phyloP scores from a whole-genome alignment of 2,329 filamentous ascomycete species.

The Helotiales sp. region DNA sequence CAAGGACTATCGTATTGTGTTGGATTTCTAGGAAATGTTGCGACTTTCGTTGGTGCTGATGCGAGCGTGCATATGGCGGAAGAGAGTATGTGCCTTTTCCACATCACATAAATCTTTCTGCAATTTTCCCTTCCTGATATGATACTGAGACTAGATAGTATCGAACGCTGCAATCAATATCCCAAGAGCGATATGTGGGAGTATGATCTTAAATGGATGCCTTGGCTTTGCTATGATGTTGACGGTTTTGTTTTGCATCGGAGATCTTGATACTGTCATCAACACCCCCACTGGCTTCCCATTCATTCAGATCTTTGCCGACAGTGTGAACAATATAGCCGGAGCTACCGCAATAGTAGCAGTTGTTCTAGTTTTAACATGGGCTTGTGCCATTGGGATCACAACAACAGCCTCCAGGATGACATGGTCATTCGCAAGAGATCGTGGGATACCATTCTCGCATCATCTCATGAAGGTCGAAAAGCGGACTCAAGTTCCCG shows the following conservation, averaged over 20 bases:
- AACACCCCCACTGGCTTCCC: slow-evolving; percentile 44
- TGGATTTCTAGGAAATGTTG: slow-evolving; percentile 42
- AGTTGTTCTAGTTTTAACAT: slow-evolving; percentile 40
- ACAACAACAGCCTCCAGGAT: slow-evolving; percentile 41
- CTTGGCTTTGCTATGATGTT: slow-evolving; percentile 43
- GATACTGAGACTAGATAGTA: slow-evolving; percentile 36
- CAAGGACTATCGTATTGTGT: slow-evolving; percentile 48
- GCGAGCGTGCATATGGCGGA: slow-evolving; percentile 43
- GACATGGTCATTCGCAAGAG: slow-evolving; percentile 45
- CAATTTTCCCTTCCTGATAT: neutral
- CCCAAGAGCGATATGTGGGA: slow-evolving; percentile 49
- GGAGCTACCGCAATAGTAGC: slow-evolving; percentile 41
- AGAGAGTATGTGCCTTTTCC: slow-evolving; percentile 32
- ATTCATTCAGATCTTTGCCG: slow-evolving; percentile 51
- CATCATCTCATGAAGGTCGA: slow-evolving; percentile 16
- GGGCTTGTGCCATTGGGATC: slow-evolving; percentile 40
- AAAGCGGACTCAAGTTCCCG: slow-evolving; percentile 13
- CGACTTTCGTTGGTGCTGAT: slow-evolving; percentile 42
- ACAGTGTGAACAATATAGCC: slow-evolving; percentile 40
- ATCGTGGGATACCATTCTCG: slow-evolving; percentile 39
- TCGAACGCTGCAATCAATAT: slow-evolving; percentile 48
- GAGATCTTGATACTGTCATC: slow-evolving; percentile 38
- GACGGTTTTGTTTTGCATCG: slow-evolving; percentile 38
- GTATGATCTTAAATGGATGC: slow-evolving; percentile 43
- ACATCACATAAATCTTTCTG: too few species aligned